Percentiles rank a stretch among this genome's conserved stretches.
phyloP scores from a whole-genome alignment of 805 yeast species.

The Myxozyma neotropica region DNA sequence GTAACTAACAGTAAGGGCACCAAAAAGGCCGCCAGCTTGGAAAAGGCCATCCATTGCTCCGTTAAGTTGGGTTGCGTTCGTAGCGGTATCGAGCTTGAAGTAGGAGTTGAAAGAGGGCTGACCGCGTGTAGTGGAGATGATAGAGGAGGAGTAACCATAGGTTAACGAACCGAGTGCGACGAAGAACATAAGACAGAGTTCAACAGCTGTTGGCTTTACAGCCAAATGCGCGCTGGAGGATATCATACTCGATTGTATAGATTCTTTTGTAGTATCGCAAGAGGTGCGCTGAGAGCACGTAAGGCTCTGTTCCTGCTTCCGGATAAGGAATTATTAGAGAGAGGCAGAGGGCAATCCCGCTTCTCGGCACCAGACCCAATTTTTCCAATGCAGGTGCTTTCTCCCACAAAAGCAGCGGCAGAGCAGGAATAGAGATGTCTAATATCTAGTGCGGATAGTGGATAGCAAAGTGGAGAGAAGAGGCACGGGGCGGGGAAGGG shows the following conservation, averaged over 20 bases:
- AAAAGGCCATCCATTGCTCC: constrained; percentile 24
- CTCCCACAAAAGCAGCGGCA: too few relatives aligned
- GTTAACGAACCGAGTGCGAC: constrained; percentile 19
- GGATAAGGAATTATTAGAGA: too few relatives aligned
- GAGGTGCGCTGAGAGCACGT: too few relatives aligned
- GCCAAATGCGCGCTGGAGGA: neutral
- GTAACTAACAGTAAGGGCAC: constrained; percentile 13
- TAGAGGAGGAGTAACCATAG: constrained; percentile 18
- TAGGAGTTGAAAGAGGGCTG: constrained; percentile 16
- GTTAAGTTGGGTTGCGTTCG: constrained; percentile 18
- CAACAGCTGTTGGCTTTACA: constrained; percentile 6
- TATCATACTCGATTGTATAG: neutral
- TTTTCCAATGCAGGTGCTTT: too few relatives aligned
- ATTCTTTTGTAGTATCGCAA: neutral
- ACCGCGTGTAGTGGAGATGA: constrained; percentile 21
- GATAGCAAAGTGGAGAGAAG: too few relatives aligned
- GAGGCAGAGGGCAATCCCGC: too few relatives aligned
- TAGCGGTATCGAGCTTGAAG: constrained; percentile 12
- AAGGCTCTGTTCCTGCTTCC: too few relatives aligned
- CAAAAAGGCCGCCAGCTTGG: constrained; percentile 22
- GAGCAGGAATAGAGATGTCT: too few relatives aligned
- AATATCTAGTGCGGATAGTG: too few relatives aligned
- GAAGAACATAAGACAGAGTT: constrained; percentile 16
- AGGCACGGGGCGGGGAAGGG: too few relatives aligned
- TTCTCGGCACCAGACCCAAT: too few relatives aligned